Evolutionary conservation across 257 asterid species (phyloP).

Genomic region (Fraxinus anomala): DNA sequence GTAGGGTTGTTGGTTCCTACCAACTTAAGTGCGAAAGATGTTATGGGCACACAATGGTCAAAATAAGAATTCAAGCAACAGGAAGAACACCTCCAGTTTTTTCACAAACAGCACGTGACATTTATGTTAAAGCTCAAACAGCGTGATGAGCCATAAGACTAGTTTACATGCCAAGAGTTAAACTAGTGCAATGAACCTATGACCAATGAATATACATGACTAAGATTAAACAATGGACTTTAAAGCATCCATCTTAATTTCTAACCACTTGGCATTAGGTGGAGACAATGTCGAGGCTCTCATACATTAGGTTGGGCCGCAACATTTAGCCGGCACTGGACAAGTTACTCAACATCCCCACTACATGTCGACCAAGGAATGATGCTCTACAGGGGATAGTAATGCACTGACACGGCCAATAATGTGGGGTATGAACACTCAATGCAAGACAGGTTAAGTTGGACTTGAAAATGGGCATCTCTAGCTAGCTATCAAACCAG

Average conservation of each 20-base stretch:
- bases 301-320: not conserved
- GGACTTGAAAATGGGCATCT: not conserved
- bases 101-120: not conserved
- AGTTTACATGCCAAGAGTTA: constrained; percentile 9
- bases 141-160: not conserved
- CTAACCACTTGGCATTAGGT: constrained; percentile 17
- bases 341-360: constrained; percentile 6
- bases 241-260: constrained; percentile 9
- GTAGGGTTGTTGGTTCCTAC: constrained; percentile 15
- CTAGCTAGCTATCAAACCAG: constrained; percentile 1
- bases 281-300: not conserved
- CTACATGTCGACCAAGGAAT: not conserved
- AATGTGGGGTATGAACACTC: constrained; percentile 3
- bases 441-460: not conserved
- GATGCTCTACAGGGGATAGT: not conserved
- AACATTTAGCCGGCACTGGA: not conserved
- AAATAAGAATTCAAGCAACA: not conserved
- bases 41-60: not conserved
- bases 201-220: constrained; percentile 1
- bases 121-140: constrained; percentile 15
- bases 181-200: not conserved
- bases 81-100: not conserved
- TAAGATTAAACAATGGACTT: not conserved
- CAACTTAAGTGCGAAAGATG: not conserved
- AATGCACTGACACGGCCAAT: constrained; percentile 8